Base-by-base conservation (phyloP, 1,284 basidiomycete genomes). In the Fomitopsis betulina region DNA sequence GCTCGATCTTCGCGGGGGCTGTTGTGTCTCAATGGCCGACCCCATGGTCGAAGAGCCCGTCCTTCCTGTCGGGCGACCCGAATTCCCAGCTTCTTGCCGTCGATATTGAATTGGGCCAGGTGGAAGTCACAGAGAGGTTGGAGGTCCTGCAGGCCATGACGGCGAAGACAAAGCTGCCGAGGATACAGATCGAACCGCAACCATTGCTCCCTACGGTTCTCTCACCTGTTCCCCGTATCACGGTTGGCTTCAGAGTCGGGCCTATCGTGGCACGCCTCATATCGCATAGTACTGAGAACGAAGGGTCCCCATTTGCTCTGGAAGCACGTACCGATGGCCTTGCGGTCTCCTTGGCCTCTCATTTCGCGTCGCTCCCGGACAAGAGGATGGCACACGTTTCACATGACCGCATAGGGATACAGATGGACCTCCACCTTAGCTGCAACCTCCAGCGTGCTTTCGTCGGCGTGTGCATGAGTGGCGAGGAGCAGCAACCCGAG, bases 21-120 rank as follows among this genome's bases (percentile, higher is more conserved):
- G 68, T 89, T 27, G 67, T 77, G 19, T 80, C 80, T 3, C 81
- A 86, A 66, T 89, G 86, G 85, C 83, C 85, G 9, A 69, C 76
- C 32, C 79, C 80, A 17, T 80, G 79, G 74, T 69, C 85, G 27
- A 70, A 72, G 33, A 71, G 79, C 4, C 74, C 80, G 5, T 70
- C 76, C n/a, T 81, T 82, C 65, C 70, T 86, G 53, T 63, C 66
- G n/a, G 82, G 80, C 33, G 85, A 88, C 65, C 80, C 83, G 4
- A 86, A 85, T 65, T 76, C 79, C 5, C 77, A 87, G 9, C 75
- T 85, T 13, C 55, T 88, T 21, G 79, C 79, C n/a, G 66, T 84
- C 21, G 75, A 78, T 27, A 56, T 80, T 32, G 74, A 71, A n/a
- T 57, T 89, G 3, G 74, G 75, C 9, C 72, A 73, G 5, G 60